phyloP scores from a whole-genome alignment of 441 rosid genomes.

The Pelargonium citronellum region DNA sequence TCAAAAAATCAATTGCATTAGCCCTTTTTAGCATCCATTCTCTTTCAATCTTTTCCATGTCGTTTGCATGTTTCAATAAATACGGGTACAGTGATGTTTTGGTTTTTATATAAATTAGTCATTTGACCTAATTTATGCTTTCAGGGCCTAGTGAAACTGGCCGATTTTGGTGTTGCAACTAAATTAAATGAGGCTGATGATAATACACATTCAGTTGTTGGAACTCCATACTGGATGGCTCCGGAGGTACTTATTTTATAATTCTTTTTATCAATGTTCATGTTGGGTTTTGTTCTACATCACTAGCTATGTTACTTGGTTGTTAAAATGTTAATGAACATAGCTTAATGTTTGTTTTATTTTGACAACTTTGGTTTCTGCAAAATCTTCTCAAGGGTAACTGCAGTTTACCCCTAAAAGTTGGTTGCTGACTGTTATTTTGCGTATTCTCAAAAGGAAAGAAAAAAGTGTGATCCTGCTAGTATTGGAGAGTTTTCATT shows the following conservation, averaged over 20 bases:
- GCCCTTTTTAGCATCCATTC: not conserved
- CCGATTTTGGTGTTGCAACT: conserved; percentile 99
- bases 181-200: conserved; percentile 97
- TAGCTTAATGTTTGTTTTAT: not conserved
- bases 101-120: not conserved
- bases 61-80: not conserved
- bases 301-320: not conserved
- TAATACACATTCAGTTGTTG: conserved; percentile 98
- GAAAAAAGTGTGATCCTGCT: not conserved
- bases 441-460: too few relatives aligned
- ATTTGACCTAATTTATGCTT: conserved; percentile 19
- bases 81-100: not conserved
- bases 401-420: too few relatives aligned
- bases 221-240: conserved; percentile 99
- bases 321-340: not conserved
- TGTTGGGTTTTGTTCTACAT: not conserved
- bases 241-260: conserved; percentile 60
- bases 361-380: not conserved
- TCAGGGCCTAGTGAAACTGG: conserved; percentile 99
- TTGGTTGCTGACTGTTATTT: too few relatives aligned
- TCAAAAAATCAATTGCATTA: conserved; percentile 3
- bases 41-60: not conserved
- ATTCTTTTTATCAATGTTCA: conserved; percentile 1
- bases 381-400: too few relatives aligned
- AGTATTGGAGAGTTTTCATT: not conserved